Conservation (phyloP, 1,284 basidiomycete species). For the Microbotryomycetes sp. region DNA sequence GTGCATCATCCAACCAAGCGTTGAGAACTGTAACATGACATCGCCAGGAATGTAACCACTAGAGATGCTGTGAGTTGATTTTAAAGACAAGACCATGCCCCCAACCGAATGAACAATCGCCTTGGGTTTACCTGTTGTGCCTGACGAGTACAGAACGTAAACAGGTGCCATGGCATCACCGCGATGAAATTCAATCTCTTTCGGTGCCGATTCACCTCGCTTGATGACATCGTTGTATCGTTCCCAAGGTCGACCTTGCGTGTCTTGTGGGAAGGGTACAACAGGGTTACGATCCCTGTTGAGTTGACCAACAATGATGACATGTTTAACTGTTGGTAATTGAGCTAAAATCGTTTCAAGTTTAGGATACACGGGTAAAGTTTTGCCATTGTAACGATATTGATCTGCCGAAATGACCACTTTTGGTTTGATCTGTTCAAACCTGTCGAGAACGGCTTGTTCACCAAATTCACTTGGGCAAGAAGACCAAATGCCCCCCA, state of each 20-base stretch:
- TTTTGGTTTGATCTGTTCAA: slow-evolving; percentile 41
- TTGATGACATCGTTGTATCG: slow-evolving; percentile 21
- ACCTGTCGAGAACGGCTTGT: slow-evolving; percentile 71
- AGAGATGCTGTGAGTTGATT: slow-evolving; percentile 19
- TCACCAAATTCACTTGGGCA: slow-evolving; percentile 83
- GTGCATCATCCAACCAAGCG: slow-evolving; percentile 52
- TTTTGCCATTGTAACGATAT: slow-evolving; percentile 41
- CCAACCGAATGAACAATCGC: slow-evolving; percentile 40
- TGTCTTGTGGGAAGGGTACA: slow-evolving; percentile 9
- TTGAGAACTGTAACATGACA: slow-evolving; percentile 79
- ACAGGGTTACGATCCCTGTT: slow-evolving; percentile 32
- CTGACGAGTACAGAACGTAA: slow-evolving; percentile 31
- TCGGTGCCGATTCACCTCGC: slow-evolving; percentile 16
- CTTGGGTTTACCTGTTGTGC: slow-evolving; percentile 45
- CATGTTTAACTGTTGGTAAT: slow-evolving; percentile 36
- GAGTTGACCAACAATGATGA: slow-evolving; percentile 39
- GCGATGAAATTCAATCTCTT: slow-evolving; percentile 35
- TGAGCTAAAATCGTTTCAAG: slow-evolving; percentile 34
- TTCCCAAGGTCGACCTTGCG: slow-evolving; percentile 12
- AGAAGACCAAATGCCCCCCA: slow-evolving; percentile 70
- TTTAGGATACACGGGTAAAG: slow-evolving; percentile 34
- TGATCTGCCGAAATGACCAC: slow-evolving; percentile 42
- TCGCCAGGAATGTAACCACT: slow-evolving; percentile 7
- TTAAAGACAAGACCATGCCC: slow-evolving; percentile 33
- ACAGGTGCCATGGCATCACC: slow-evolving; percentile 25